Evolutionary conservation across 768 basidiomycete genomes (phyloP).

Genomic region (Myochromella boudieri): DNA sequence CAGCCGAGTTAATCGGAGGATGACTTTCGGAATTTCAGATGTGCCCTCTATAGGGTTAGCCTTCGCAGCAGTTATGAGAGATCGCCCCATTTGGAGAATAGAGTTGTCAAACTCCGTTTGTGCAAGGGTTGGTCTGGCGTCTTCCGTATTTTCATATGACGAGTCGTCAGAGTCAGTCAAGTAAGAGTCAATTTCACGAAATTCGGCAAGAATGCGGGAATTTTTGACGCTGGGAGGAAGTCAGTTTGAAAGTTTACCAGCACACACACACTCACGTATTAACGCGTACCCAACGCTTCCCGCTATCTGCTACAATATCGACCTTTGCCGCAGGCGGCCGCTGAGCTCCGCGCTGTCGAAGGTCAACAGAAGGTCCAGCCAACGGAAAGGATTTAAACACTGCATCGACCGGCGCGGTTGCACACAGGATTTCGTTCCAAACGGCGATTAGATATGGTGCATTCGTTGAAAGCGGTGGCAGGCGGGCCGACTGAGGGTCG

Average conservation of each 20-base stretch:
- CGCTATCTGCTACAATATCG: slow-evolving; percentile 77
- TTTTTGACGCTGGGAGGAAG: slow-evolving; percentile 64
- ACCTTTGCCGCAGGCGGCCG: slow-evolving; percentile 59
- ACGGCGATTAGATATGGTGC: slow-evolving; percentile 80
- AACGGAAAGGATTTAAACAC: slow-evolving; percentile 56
- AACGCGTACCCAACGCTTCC: slow-evolving; percentile 77
- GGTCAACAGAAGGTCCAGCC: slow-evolving; percentile 11
- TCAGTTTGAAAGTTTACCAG: background rate
- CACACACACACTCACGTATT: slow-evolving; percentile 67
- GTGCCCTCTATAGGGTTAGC: slow-evolving; percentile 49
- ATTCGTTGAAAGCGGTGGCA: slow-evolving; percentile 66
- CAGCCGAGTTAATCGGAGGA: slow-evolving; percentile 71
- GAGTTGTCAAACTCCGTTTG: slow-evolving; percentile 70
- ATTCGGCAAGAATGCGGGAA: slow-evolving; percentile 72
- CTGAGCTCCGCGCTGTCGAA: slow-evolving; percentile 21
- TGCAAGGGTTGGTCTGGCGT: slow-evolving; percentile 43
- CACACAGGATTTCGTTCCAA: slow-evolving; percentile 74
- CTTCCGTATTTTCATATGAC: slow-evolving; percentile 49
- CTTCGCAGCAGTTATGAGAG: slow-evolving; percentile 63
- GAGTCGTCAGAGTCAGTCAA: slow-evolving; percentile 59
- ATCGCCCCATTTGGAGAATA: slow-evolving; percentile 66
- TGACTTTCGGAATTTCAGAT: slow-evolving; percentile 43
- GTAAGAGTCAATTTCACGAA: slow-evolving; percentile 84
- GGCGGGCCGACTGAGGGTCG: slow-evolving; percentile 40
- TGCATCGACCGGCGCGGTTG: slow-evolving; percentile 53